These are phyloP conservation scores for Arachnopeziza araneosa DNA, from an alignment of 2,329 filamentous ascomycete genomes.

Conservation along the genomic window DNA sequence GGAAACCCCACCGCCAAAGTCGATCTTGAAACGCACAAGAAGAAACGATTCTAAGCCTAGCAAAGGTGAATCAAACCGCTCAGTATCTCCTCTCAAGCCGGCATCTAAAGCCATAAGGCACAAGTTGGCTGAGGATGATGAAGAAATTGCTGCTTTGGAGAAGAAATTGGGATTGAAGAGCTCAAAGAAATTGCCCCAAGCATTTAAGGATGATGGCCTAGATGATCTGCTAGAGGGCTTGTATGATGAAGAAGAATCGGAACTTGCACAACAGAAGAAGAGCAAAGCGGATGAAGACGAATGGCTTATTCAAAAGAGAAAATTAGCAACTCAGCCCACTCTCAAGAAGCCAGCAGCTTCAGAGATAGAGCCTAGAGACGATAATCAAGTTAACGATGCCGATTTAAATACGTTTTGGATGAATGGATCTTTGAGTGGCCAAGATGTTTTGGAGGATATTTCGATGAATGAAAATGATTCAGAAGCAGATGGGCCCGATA, in stretches of 20 bases:
- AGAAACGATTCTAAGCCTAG: conserved; percentile 13
- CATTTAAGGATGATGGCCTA: conserved; percentile 77
- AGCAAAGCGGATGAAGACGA: conserved; percentile 53
- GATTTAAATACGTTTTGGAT: conserved; percentile 13
- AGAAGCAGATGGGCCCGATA: conserved; percentile 32
- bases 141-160: conserved; percentile 81
- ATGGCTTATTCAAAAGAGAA: conserved; percentile 55
- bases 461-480: conserved; percentile 20
- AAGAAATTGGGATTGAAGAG: conserved; percentile 77
- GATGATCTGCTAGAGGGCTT: conserved; percentile 71
- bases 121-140: conserved; percentile 73
- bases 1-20: conserved; percentile 18
- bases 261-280: conserved; percentile 44
- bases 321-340: conserved; percentile 34
- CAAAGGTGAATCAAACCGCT: neutral
- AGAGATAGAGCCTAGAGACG: neutral
- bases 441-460: conserved; percentile 28
- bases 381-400: conserved; percentile 28
- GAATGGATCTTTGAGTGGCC: conserved; percentile 25
- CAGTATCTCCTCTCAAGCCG: conserved; percentile 14
- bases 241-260: conserved; percentile 46
- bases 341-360: neutral
- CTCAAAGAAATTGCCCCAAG: conserved; percentile 66
- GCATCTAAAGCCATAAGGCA: conserved; percentile 43
- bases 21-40: conserved; percentile 26